Evolutionary conservation across 2,329 filamentous ascomycete species (phyloP).

Genomic region (Lachnum nothofagi): DNA sequence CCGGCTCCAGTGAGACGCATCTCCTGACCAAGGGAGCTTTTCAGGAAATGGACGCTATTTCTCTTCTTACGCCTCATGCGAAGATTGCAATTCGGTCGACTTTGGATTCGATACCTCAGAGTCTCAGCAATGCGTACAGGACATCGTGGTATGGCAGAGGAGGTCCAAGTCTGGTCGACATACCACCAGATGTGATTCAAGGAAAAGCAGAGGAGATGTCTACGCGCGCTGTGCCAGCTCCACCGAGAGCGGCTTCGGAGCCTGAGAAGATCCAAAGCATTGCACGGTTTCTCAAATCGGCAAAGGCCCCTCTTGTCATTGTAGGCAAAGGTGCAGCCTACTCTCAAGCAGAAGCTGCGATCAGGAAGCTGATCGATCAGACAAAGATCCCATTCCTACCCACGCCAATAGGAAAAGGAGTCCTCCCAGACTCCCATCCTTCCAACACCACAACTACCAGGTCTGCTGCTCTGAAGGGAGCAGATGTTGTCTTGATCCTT

Average conservation of each 20-base stretch:
- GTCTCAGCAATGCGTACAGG: slow-evolving; percentile 47
- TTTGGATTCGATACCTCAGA: slow-evolving; percentile 42
- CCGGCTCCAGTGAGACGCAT: slow-evolving; percentile 49
- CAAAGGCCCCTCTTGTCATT: slow-evolving; percentile 47
- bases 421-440: slow-evolving; percentile 49
- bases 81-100: slow-evolving; percentile 45
- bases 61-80: slow-evolving; percentile 47
- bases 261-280: slow-evolving; percentile 39
- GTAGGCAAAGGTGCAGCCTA: slow-evolving; percentile 54
- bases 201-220: slow-evolving; percentile 29
- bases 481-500: slow-evolving; percentile 51
- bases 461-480: slow-evolving; percentile 47
- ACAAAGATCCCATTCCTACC: slow-evolving; percentile 51
- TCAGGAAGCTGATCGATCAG: slow-evolving; percentile 42
- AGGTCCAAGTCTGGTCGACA: slow-evolving; percentile 49
- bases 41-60: slow-evolving; percentile 52
- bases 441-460: slow-evolving; percentile 50
- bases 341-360: slow-evolving; percentile 42
- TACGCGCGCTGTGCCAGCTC: slow-evolving; percentile 30
- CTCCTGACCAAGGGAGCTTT: slow-evolving; percentile 49
- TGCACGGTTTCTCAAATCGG: slow-evolving; percentile 41
- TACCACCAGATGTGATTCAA: slow-evolving; percentile 53
- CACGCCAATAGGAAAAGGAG: slow-evolving; percentile 55
- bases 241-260: slow-evolving; percentile 43
- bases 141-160: slow-evolving; percentile 50